Evolutionary conservation across 176 grass and related monocot species (phyloP).

Genomic region (Triticum aestivum): DNA sequence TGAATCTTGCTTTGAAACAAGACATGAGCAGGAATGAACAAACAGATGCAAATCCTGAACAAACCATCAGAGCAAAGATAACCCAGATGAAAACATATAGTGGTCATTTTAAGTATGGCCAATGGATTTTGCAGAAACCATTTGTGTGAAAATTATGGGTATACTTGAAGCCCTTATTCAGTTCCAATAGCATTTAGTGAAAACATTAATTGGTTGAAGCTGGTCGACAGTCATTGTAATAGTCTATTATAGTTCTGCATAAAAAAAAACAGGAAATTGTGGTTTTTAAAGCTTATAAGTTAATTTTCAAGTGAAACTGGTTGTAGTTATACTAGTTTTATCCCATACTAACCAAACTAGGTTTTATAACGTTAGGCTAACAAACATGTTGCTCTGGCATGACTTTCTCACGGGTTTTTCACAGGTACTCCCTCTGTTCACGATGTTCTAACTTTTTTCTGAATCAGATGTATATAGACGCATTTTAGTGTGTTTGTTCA

Average conservation of each 20-base stretch:
- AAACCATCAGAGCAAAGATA: not conserved
- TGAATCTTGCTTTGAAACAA: slow-evolving; percentile 18
- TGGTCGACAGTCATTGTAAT: not conserved
- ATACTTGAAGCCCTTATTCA: not conserved
- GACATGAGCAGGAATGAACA: not conserved
- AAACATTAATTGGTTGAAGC: slow-evolving; percentile 7
- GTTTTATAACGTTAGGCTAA: not conserved
- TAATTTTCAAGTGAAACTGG: not conserved
- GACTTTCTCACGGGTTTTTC: not conserved
- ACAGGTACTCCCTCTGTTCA: not conserved
- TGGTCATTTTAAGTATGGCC: not conserved
- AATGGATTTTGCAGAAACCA: not conserved
- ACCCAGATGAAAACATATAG: slow-evolving; percentile 10
- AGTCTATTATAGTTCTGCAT: not conserved
- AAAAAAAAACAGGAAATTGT: not conserved
- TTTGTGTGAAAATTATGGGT: not conserved
- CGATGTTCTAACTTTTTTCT: no score
- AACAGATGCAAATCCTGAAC: slow-evolving; percentile 20
- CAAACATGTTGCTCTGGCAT: not conserved
- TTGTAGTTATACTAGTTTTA: not conserved
- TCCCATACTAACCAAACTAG: not conserved
- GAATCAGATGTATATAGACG: no score
- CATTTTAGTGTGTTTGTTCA: no score
- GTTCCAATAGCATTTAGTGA: not conserved
- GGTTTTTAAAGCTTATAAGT: not conserved